Conservation (phyloP, 2,329 filamentous ascomycete genomes). For the Pestalotiopsis sp. region DNA sequence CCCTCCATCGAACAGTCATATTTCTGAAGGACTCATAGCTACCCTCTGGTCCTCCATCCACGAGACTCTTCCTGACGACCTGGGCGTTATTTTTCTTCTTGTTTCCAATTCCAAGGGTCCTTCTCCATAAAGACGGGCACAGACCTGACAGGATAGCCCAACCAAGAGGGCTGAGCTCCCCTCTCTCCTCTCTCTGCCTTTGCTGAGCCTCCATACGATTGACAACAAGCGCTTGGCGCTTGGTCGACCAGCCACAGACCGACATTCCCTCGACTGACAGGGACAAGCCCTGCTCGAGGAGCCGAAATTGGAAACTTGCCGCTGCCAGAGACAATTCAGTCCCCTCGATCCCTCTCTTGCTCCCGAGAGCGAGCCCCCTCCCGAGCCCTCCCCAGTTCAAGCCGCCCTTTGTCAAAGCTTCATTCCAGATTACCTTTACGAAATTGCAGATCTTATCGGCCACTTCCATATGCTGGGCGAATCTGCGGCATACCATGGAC, state of each 20-base stretch:
- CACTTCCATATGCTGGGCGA: too few relatives aligned
- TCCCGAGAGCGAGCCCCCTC: neutral
- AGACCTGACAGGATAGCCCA: neutral
- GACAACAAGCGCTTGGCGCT: constrained; percentile 5
- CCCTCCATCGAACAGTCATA: too few relatives aligned
- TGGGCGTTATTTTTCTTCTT: neutral
- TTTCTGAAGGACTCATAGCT: too few relatives aligned
- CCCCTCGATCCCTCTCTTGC: constrained; percentile 3
- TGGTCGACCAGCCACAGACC: constrained; percentile 1
- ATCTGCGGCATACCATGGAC: neutral
- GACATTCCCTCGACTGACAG: neutral
- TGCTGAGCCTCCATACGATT: constrained; percentile 5
- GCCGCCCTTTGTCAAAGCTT: too few relatives aligned
- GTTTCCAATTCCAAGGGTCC: neutral
- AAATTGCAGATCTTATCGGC: too few relatives aligned
- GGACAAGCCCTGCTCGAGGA: constrained; percentile 1
- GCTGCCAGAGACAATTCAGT: neutral
- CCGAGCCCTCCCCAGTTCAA: neutral
- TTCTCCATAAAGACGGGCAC: neutral
- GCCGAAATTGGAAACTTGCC: constrained; percentile 9
- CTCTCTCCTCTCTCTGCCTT: neutral
- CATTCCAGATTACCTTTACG: too few relatives aligned
- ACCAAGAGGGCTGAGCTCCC: neutral
- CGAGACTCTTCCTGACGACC: neutral
- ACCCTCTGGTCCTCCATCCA: neutral